phyloP scores from a whole-genome alignment of 164 flowering plant species.

The Litsea cubeba region DNA sequence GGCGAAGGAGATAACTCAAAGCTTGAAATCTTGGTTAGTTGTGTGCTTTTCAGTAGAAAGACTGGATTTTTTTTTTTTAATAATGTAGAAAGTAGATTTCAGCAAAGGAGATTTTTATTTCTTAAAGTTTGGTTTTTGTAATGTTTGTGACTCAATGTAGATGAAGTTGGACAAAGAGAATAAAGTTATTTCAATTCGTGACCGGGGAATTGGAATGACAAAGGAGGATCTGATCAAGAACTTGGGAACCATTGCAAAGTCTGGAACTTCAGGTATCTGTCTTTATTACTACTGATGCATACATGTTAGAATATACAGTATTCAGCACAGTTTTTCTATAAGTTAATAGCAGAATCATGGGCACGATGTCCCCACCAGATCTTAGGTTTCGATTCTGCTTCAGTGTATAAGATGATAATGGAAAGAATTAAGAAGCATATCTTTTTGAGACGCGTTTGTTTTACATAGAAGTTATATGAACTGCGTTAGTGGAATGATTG shows the following conservation, averaged over 20 bases:
- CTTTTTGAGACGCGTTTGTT: too few species aligned
- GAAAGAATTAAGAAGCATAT: too few species aligned
- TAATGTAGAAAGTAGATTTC: background rate
- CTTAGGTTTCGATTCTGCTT: too few species aligned
- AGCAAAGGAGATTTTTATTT: background rate
- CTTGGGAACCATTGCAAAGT: constrained; percentile 94
- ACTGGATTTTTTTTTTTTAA: background rate
- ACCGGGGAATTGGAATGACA: constrained; percentile 96
- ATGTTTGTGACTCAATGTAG: constrained; percentile 31
- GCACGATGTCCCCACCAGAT: too few species aligned
- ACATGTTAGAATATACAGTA: background rate
- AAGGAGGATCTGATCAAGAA: constrained; percentile 96
- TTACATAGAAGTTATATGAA: too few species aligned
- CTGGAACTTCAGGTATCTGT: constrained; percentile 88
- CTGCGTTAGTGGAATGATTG: too few species aligned
- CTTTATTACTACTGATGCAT: background rate
- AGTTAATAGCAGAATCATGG: too few species aligned
- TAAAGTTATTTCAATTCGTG: constrained; percentile 84
- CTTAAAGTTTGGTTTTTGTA: background rate
- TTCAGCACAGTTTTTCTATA: background rate
- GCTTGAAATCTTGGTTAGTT: constrained; percentile 84
- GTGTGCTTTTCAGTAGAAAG: background rate
- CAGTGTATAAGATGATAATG: too few species aligned
- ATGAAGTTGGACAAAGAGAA: constrained; percentile 92
- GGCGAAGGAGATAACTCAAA: constrained; percentile 90